A percentile compares a stretch with the other conserved stretches of the same genome.
phyloP scores from a whole-genome alignment of 2,329 filamentous ascomycete species.

The Fusarium sp. region DNA sequence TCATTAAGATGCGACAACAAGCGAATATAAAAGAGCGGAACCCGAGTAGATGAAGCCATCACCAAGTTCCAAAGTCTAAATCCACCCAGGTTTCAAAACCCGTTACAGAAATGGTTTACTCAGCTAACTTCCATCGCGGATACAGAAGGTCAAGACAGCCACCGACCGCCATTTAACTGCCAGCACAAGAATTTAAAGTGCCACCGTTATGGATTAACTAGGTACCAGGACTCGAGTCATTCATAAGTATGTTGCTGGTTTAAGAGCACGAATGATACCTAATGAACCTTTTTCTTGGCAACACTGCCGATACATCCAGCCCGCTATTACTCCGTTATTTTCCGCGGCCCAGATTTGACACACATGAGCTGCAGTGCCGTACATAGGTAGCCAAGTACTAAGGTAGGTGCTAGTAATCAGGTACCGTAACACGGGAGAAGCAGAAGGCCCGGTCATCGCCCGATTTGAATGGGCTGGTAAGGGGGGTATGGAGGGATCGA shows the following conservation, averaged over 20 bases:
- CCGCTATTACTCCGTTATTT: constrained; percentile 11
- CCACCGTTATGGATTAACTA: neutral
- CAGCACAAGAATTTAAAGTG: neutral
- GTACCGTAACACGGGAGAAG: neutral
- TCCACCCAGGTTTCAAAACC: neutral
- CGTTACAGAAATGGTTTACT: constrained; percentile 2
- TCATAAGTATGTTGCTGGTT: neutral
- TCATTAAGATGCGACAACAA: neutral
- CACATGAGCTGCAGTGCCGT: neutral
- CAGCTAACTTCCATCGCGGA: neutral
- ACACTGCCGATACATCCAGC: constrained; percentile 17
- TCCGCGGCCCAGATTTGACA: constrained; percentile 7
- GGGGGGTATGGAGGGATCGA: neutral
- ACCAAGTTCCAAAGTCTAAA: constrained; percentile 18
- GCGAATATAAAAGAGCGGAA: neutral
- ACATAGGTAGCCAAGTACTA: too few relatives aligned
- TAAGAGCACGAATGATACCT: neutral
- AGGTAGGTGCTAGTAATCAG: neutral
- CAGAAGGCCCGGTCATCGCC: neutral
- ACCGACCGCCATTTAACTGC: neutral
- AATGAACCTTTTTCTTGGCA: neutral
- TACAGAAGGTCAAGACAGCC: neutral
- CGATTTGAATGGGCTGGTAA: constrained; percentile 3
- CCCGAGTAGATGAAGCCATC: constrained; percentile 20
- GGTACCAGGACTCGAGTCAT: constrained; percentile 8